Conservation (phyloP, 768 basidiomycete species). For the Phylloporus rhodoxanthus region DNA sequence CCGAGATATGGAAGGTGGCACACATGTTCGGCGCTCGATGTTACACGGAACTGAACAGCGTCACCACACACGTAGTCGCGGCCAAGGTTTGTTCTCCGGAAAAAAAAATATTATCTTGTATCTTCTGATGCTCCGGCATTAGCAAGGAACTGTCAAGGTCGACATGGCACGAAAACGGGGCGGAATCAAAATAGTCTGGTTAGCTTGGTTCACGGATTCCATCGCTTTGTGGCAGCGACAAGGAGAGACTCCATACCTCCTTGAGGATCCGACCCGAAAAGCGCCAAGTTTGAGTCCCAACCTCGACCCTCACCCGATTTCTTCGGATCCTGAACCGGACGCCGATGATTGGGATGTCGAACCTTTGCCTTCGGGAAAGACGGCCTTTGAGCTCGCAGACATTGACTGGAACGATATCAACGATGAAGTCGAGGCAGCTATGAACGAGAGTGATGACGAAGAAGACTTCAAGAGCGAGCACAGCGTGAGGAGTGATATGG, state of each 20-base stretch:
- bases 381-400: slow-evolving; percentile 46
- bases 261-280: slow-evolving; percentile 51
- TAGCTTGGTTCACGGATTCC: slow-evolving; percentile 86
- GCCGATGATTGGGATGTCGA: slow-evolving; percentile 63
- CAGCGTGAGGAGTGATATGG: slow-evolving; percentile 40
- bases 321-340: slow-evolving; percentile 63
- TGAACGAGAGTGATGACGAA: slow-evolving; percentile 71
- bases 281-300: slow-evolving; percentile 39
- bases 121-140: slow-evolving; percentile 4
- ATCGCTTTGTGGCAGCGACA: slow-evolving; percentile 82
- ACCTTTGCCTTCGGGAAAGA: slow-evolving; percentile 28
- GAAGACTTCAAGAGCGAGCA: slow-evolving; percentile 34
- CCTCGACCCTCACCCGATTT: slow-evolving; percentile 47
- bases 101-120: slow-evolving; percentile 3
- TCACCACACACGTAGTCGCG: slow-evolving; percentile 87
- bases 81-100: slow-evolving; percentile 56
- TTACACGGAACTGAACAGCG: slow-evolving; percentile 56
- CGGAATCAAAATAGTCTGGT: slow-evolving; percentile 78
- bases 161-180: slow-evolving; percentile 73
- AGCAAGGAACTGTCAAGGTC: slow-evolving; percentile 92
- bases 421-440: slow-evolving; percentile 80
- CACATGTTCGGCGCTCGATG: slow-evolving; percentile 84
- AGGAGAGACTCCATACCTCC: slow-evolving; percentile 71
- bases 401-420: slow-evolving; percentile 82
- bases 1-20: slow-evolving; percentile 82